Conservation (phyloP, 225 moss, liverwort and hornwort species). For the Polytrichum commune region DNA sequence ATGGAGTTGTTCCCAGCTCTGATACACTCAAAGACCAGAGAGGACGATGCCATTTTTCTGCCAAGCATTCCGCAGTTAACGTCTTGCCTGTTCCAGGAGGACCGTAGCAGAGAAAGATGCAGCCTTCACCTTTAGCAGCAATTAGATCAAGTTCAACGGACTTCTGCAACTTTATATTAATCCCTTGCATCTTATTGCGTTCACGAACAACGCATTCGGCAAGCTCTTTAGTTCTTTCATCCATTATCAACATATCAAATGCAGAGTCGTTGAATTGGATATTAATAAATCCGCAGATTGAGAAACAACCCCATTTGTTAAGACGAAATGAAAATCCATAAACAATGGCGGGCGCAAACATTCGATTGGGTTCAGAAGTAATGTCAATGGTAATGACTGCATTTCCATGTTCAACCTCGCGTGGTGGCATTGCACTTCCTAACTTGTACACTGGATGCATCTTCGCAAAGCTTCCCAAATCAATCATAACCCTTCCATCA, state of each 20-base stretch:
- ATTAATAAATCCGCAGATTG: slow-evolving; percentile 11
- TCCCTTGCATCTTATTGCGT: background rate
- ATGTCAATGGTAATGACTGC: background rate
- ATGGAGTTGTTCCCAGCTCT: rapidly evolving
- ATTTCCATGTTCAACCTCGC: rapidly evolving
- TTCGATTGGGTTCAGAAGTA: background rate
- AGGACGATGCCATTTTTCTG: slow-evolving; percentile 45
- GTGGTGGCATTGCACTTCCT: background rate
- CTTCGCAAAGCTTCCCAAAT: slow-evolving; percentile 7
- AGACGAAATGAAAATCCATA: slow-evolving; percentile 34
- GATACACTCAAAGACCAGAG: slow-evolving; percentile 40
- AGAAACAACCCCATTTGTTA: slow-evolving; percentile 42
- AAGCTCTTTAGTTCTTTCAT: slow-evolving; percentile 14
- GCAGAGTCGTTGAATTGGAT: slow-evolving; percentile 23
- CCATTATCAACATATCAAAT: slow-evolving; percentile 49
- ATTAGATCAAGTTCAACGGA: slow-evolving; percentile 18
- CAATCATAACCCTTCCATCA: slow-evolving; percentile 28
- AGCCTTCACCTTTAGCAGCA: slow-evolving; percentile 50
- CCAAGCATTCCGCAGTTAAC: slow-evolving; percentile 53
- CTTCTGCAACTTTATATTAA: rapidly evolving
- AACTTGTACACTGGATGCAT: rapidly evolving
- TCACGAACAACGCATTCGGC: slow-evolving; percentile 1
- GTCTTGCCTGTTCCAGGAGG: slow-evolving; percentile 55
- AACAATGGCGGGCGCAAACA: slow-evolving; percentile 29
- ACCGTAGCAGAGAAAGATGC: slow-evolving; percentile 45